A percentile compares a stretch with the other conserved stretches of the same genome.
These are phyloP conservation scores for Aspergillus saccharolyticus DNA, from an alignment of 495 filamentous ascomycete species.

Conservation along the genomic window DNA sequence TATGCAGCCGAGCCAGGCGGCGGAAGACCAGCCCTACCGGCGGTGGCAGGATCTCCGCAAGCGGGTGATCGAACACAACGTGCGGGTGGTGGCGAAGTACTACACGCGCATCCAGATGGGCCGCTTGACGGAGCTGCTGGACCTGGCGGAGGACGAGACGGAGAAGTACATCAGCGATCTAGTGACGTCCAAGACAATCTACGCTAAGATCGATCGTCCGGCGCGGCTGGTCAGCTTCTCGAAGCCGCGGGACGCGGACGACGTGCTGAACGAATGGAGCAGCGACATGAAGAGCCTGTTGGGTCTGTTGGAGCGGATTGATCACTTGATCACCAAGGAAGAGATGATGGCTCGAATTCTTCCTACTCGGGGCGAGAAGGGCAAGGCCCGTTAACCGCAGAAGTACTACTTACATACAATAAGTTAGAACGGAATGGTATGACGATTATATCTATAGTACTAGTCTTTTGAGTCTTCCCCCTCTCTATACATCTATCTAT, in stretches of 20 bases:
- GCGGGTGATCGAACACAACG: constrained; percentile 98
- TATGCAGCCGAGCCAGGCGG: constrained; percentile 48
- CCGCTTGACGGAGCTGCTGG: constrained; percentile 81
- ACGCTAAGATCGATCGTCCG: constrained; percentile 94
- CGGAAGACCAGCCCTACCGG: constrained; percentile 69
- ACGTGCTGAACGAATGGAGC: constrained; percentile 97
- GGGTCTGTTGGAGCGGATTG: constrained; percentile 86
- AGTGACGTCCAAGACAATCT: constrained; percentile 93
- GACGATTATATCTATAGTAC: constrained; percentile 36
- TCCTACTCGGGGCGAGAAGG: constrained; percentile 54
- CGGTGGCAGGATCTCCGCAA: constrained; percentile 93
- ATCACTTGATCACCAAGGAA: constrained; percentile 98
- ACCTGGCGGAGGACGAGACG: constrained; percentile 89
- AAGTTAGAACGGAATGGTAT: constrained; percentile 13
- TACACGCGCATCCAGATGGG: constrained; percentile 94
- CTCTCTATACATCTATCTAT: constrained; percentile 3
- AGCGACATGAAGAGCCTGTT: constrained; percentile 97
- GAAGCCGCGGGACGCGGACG: constrained; percentile 90
- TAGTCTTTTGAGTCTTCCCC: constrained; percentile 16
- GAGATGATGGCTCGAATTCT: constrained; percentile 99
- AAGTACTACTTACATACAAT: constrained; percentile 2
- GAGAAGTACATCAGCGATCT: constrained; percentile 96
- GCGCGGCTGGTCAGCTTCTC: constrained; percentile 89
- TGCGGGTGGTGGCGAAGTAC: constrained; percentile 95
- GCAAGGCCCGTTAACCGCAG: constrained; percentile 35